These are phyloP conservation scores for Lentinula lateritia DNA, from an alignment of 768 basidiomycete genomes.

Conservation along the genomic window DNA sequence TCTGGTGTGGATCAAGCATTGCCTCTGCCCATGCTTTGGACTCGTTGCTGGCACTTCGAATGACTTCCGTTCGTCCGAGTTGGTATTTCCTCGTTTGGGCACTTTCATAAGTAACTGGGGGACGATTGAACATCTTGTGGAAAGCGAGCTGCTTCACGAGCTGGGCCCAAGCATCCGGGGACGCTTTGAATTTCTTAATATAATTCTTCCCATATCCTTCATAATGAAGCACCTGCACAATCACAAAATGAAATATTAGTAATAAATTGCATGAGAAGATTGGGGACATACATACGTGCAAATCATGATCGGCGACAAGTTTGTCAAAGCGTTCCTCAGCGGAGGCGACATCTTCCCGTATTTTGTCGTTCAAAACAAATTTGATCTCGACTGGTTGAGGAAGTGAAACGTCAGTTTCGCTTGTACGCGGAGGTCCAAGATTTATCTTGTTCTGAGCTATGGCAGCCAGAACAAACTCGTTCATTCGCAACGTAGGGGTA, in stretches of 20 bases:
- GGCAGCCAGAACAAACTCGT: constrained; percentile 85
- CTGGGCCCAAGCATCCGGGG: constrained; percentile 94
- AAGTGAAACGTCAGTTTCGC: constrained; percentile 31
- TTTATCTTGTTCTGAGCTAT: constrained; percentile 71
- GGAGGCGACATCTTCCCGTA: constrained; percentile 44
- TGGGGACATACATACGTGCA: constrained; percentile 50
- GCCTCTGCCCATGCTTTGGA: constrained; percentile 81
- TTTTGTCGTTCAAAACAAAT: constrained; percentile 60
- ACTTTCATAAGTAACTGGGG: constrained; percentile 87
- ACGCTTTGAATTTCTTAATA: constrained; percentile 78
- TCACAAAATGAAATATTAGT: constrained; percentile 5
- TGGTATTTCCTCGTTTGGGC: constrained; percentile 92
- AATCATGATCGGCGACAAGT: constrained; percentile 72
- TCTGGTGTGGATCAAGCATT: constrained; percentile 62
- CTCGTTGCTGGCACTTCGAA: constrained; percentile 79
- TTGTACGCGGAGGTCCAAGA: constrained; percentile 50
- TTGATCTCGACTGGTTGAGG: constrained; percentile 59
- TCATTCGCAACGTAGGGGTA: constrained; percentile 90
- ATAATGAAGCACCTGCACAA: constrained; percentile 68
- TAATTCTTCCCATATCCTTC: constrained; percentile 83
- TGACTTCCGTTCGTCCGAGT: constrained; percentile 91
- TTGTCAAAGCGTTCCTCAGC: constrained; percentile 69
- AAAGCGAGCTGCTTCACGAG: constrained; percentile 95
- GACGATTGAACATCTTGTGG: constrained; percentile 73
- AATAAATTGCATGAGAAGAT: constrained; percentile 4